phyloP scores from a whole-genome alignment of 164 flowering plant genomes.

The Annona squamosa region DNA sequence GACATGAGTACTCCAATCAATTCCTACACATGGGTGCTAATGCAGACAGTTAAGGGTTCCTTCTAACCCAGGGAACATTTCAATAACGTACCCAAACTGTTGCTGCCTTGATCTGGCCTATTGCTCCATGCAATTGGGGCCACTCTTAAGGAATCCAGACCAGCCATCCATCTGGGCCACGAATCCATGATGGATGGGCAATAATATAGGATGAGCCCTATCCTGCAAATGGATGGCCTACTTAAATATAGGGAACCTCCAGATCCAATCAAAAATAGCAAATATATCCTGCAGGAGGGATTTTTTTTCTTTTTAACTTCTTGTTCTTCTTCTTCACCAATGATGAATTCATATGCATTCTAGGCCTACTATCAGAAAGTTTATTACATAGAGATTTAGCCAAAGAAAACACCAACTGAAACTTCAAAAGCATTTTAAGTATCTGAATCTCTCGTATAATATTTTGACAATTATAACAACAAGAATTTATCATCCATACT shows the following conservation, averaged over 20 bases:
- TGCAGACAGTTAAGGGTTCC: neutral
- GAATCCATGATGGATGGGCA: neutral
- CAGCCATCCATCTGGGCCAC: neutral
- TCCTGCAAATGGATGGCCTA: neutral
- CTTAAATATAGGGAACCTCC: no score
- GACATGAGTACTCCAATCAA: neutral
- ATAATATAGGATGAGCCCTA: neutral
- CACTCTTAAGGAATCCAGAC: neutral
- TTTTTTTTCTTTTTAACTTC: no score
- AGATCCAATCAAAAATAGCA: no score
- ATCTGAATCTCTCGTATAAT: neutral
- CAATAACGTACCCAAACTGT: neutral
- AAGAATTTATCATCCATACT: neutral
- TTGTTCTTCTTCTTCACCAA: no score
- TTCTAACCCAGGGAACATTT: neutral
- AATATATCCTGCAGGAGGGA: no score
- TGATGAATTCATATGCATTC: no score
- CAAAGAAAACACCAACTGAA: neutral
- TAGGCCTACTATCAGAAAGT: no score
- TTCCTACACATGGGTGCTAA: neutral
- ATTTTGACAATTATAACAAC: neutral
- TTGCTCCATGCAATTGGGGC: neutral
- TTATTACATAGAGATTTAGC: neutral
- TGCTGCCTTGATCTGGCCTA: neutral
- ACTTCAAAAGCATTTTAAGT: neutral